Percentiles rank a stretch among this genome's conserved stretches.
These are phyloP conservation scores for Metschnikowia anglica DNA, from an alignment of 805 yeast species.

Conservation along the genomic window DNA sequence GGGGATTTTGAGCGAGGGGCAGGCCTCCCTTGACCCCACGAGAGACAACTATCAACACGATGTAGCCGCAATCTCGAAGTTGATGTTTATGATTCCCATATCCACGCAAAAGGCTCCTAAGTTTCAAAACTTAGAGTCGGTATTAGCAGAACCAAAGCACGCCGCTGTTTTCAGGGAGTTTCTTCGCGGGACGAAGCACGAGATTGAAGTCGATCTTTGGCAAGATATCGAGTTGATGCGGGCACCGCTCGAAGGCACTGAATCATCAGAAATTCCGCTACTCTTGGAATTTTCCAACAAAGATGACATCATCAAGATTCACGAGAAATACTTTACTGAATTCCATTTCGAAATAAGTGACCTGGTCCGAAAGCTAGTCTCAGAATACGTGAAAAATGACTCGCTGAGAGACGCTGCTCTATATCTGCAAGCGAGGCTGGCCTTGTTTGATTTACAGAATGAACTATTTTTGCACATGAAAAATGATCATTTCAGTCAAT, in stretches of 20 bases:
- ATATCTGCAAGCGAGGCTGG: constrained; percentile 56
- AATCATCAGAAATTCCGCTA: constrained; percentile 30
- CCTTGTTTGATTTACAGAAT: constrained; percentile 59
- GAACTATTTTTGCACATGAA: constrained; percentile 52
- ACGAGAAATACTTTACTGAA: constrained; percentile 40
- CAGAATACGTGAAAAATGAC: constrained; percentile 11
- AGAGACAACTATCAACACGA: neutral
- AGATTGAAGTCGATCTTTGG: constrained; percentile 55
- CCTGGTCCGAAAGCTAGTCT: constrained; percentile 5
- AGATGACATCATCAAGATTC: constrained; percentile 55
- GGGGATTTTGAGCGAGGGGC: neutral
- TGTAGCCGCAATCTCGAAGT: constrained; percentile 1
- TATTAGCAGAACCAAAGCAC: constrained; percentile 12
- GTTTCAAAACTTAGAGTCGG: constrained; percentile 9
- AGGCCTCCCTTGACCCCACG: constrained; percentile 3
- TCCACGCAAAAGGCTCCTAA: neutral
- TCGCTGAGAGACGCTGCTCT: constrained; percentile 16
- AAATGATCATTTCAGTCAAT: constrained; percentile 53
- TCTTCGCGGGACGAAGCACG: constrained; percentile 14
- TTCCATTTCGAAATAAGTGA: constrained; percentile 4
- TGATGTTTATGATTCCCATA: neutral
- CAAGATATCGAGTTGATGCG: constrained; percentile 61
- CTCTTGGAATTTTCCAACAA: constrained; percentile 46
- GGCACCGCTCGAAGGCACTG: constrained; percentile 65
- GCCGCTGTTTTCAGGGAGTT: constrained; percentile 17